Conservation (phyloP, 257 asterid species). For the Phtheirospermum japonicum region DNA sequence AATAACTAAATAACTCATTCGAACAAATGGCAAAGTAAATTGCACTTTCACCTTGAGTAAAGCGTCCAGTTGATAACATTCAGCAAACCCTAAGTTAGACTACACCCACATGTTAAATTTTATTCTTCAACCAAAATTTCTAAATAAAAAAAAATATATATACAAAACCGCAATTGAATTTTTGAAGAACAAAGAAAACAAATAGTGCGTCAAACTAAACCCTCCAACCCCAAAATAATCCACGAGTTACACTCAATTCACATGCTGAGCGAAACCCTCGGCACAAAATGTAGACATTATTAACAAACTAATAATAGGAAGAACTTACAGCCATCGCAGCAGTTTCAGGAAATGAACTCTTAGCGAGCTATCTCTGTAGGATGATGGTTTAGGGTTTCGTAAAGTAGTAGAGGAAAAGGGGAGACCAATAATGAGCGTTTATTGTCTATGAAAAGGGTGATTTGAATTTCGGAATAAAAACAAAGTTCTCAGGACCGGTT, state of each 20-base stretch:
- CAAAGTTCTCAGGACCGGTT: too few relatives aligned
- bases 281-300: not conserved
- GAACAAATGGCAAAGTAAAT: not conserved
- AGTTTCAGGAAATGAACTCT: not conserved
- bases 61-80: not conserved
- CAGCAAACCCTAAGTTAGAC: too few relatives aligned
- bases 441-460: too few relatives aligned
- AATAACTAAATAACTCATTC: not conserved
- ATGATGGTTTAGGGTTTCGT: slow-evolving; percentile 3
- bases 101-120: too few relatives aligned
- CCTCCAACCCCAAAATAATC: not conserved
- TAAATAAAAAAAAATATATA: not conserved
- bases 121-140: too few relatives aligned
- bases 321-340: slow-evolving; percentile 19
- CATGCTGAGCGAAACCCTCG: too few relatives aligned
- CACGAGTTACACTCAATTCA: not conserved
- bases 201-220: not conserved
- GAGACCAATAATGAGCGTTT: too few relatives aligned
- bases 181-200: not conserved
- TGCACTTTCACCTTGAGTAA: not conserved
- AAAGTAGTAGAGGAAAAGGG: not conserved
- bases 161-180: not conserved
- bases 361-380: not conserved
- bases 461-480: too few relatives aligned
- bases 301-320: not conserved